phyloP scores from a whole-genome alignment of 2,329 filamentous ascomycete species.

The Dryadomyces sulphureus region DNA sequence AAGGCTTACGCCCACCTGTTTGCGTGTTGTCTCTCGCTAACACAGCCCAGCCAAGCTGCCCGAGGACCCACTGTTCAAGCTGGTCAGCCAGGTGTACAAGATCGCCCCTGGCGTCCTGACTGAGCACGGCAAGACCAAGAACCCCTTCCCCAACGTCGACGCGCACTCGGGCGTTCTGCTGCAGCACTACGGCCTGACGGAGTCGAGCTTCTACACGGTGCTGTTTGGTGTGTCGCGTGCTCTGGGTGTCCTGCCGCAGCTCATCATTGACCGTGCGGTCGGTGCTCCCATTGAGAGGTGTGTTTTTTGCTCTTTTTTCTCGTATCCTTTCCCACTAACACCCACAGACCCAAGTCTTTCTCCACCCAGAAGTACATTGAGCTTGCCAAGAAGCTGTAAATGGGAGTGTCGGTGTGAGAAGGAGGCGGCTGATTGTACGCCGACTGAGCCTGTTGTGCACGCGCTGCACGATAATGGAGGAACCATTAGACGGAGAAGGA shows the following conservation, averaged over 20 bases:
- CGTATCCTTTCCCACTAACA: not conserved
- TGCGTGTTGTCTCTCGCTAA: not conserved
- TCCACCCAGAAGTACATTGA: slow-evolving; percentile 94
- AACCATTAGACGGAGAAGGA: not conserved
- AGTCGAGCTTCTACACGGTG: slow-evolving; percentile 99
- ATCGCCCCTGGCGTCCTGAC: slow-evolving; percentile 95
- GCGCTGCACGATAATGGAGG: not conserved
- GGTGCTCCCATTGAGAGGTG: slow-evolving; percentile 87
- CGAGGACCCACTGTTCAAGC: slow-evolving; percentile 99
- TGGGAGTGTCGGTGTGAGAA: not conserved
- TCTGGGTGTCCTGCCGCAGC: slow-evolving; percentile 94
- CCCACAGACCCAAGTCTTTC: slow-evolving; percentile 75
- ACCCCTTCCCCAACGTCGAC: slow-evolving; percentile 98
- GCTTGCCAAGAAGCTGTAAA: slow-evolving; percentile 82
- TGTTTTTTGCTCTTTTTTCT: slow-evolving; percentile 4
- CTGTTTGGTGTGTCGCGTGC: slow-evolving; percentile 98
- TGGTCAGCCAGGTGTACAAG: slow-evolving; percentile 99
- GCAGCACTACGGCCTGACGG: slow-evolving; percentile 97
- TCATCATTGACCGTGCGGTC: slow-evolving; percentile 97
- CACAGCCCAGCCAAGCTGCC: slow-evolving; percentile 56
- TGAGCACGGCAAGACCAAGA: slow-evolving; percentile 99
- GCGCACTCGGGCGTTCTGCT: slow-evolving; percentile 98
- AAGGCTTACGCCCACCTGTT: slow-evolving; percentile 11
- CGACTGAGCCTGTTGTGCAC: not conserved
- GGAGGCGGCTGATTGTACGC: not conserved